These are phyloP conservation scores for Avena insularis DNA, from an alignment of 176 grass and related monocot species.

Conservation along the genomic window DNA sequence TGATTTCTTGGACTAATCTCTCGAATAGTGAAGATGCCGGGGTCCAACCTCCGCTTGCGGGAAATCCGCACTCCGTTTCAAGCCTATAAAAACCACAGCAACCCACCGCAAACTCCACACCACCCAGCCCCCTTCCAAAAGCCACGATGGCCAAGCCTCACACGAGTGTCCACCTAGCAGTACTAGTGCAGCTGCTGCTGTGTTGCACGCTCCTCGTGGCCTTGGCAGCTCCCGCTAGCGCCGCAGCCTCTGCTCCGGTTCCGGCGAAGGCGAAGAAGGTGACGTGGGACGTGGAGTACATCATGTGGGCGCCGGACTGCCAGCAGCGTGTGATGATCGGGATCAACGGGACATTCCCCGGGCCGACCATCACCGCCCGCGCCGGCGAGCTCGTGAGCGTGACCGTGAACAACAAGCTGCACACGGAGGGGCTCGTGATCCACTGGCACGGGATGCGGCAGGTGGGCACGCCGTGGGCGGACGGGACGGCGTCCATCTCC, in stretches of 20 bases:
- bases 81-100: constrained; percentile 12
- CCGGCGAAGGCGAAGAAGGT: neutral
- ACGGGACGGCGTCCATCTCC: constrained; percentile 40
- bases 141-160: neutral
- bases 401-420: constrained; percentile 35
- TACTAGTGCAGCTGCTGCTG: neutral
- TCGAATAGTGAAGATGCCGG: too few species aligned
- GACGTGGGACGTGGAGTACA: constrained; percentile 45
- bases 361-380: constrained; percentile 26
- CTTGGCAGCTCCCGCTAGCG: neutral
- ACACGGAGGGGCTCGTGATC: constrained; percentile 46
- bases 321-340: constrained; percentile 47
- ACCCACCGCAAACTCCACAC: neutral
- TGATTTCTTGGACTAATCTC: too few species aligned
- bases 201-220: constrained; percentile 12
- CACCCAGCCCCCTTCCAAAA: neutral
- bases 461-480: constrained; percentile 42
- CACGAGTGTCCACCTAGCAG: neutral
- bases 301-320: constrained; percentile 50
- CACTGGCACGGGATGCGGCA: constrained; percentile 53
- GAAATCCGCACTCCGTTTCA: too few species aligned
- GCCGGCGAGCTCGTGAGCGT: constrained; percentile 17
- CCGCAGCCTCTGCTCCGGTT: neutral
- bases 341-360: constrained; percentile 42
- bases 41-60: too few species aligned